These are phyloP conservation scores for Phyllosticta citribraziliensis DNA, from an alignment of 2,329 filamentous ascomycete genomes.

Conservation along the genomic window DNA sequence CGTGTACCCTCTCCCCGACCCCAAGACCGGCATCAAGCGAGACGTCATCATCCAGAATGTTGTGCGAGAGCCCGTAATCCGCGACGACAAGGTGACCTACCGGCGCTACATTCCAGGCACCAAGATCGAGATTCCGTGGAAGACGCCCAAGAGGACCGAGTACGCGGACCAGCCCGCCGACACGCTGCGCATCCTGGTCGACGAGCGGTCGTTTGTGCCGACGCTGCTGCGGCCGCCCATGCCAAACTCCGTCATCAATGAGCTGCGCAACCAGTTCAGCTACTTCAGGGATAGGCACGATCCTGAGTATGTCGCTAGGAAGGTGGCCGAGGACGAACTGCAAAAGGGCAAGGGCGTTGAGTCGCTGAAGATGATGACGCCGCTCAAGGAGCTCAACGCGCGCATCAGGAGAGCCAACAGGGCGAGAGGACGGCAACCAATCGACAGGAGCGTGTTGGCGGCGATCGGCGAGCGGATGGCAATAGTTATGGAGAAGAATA, in stretches of 20 bases:
- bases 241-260: slow-evolving; percentile 68
- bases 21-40: slow-evolving; percentile 51
- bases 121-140: slow-evolving; percentile 12
- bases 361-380: slow-evolving; percentile 34
- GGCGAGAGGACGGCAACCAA: slow-evolving; percentile 25
- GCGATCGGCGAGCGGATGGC: slow-evolving; percentile 34
- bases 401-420: slow-evolving; percentile 7
- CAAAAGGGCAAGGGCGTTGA: slow-evolving; percentile 29
- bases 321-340: slow-evolving; percentile 49
- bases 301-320: slow-evolving; percentile 57
- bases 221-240: slow-evolving; percentile 68
- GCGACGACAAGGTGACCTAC: slow-evolving; percentile 13
- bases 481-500: slow-evolving; percentile 2
- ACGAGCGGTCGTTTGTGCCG: slow-evolving; percentile 67
- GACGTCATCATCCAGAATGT: slow-evolving; percentile 42
- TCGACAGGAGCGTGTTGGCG: slow-evolving; percentile 29
- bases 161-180: slow-evolving; percentile 52
- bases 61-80: slow-evolving; percentile 13
- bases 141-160: slow-evolving; percentile 24
- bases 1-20: slow-evolving; percentile 64
- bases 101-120: slow-evolving; percentile 28
- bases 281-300: slow-evolving; percentile 75
- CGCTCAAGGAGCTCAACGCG: slow-evolving; percentile 33
- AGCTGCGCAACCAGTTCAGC: slow-evolving; percentile 75
- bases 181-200: slow-evolving; percentile 66